Conservation (phyloP, 768 basidiomycete genomes). For the Pleurotus djamor region DNA sequence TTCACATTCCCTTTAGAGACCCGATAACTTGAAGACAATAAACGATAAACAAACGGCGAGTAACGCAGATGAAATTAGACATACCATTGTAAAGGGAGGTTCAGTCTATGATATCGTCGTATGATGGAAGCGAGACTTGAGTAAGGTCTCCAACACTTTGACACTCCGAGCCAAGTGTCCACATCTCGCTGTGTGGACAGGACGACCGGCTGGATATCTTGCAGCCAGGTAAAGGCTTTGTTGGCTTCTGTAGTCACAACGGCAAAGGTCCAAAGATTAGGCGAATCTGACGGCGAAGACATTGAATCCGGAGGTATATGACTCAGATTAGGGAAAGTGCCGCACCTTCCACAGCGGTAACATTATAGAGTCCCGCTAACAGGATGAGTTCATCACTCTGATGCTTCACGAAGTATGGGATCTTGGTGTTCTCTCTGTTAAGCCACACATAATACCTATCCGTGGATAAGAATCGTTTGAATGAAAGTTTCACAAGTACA, state of each 20-base stretch:
- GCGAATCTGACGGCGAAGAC: constrained; percentile 41
- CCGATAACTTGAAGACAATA: not conserved
- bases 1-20: not conserved
- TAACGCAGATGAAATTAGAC: not conserved
- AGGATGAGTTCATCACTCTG: constrained; percentile 70
- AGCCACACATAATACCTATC: constrained; percentile 93
- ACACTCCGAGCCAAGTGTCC: not conserved
- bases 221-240: not conserved
- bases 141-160: not conserved
- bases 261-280: constrained; percentile 72
- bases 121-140: not conserved
- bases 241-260: constrained; percentile 70
- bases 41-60: not conserved
- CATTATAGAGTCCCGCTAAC: constrained; percentile 87
- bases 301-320: too few relatives aligned
- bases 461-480: not conserved
- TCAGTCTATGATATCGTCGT: not conserved
- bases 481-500: not conserved
- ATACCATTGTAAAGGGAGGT: not conserved
- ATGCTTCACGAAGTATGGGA: constrained; percentile 80
- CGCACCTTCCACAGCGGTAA: constrained; percentile 60
- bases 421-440: constrained; percentile 72
- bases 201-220: not conserved
- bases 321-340: not conserved
- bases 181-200: not conserved